Evolutionary conservation across 495 filamentous ascomycete genomes (phyloP).

Genomic region (Xylaria curta): DNA sequence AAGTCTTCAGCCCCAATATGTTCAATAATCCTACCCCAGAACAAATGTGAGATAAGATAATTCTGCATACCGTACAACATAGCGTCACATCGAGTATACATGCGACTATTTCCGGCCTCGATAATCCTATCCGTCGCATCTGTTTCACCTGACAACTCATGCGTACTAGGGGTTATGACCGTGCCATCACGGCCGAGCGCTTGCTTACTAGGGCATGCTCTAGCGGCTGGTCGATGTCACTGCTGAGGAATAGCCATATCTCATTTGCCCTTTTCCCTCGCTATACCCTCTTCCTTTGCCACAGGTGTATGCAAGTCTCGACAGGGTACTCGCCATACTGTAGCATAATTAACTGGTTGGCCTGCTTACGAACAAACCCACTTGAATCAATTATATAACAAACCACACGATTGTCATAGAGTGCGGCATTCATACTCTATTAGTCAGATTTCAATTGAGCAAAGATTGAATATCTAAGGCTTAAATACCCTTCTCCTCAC

Average conservation of each 20-base stretch:
- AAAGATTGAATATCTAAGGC: neutral
- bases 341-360: neutral
- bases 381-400: neutral
- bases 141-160: slow-evolving; percentile 1
- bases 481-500: neutral
- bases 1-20: neutral
- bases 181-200: neutral
- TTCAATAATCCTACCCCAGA: neutral
- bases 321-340: neutral
- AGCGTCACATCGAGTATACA: slow-evolving; percentile 1
- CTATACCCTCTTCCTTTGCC: neutral
- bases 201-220: neutral
- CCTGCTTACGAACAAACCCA: neutral
- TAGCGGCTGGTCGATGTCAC: neutral
- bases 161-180: neutral
- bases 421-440: neutral
- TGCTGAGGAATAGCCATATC: neutral
- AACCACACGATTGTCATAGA: neutral
- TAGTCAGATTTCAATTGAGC: neutral
- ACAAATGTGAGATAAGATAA: neutral
- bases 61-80: neutral
- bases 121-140: neutral
- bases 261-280: neutral
- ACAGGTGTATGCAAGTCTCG: neutral
- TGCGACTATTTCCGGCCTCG: neutral